Percentiles rank a stretch among this genome's conserved stretches.
Evolutionary conservation across 768 basidiomycete species (phyloP).

Genomic region (Amanita thiersii): DNA sequence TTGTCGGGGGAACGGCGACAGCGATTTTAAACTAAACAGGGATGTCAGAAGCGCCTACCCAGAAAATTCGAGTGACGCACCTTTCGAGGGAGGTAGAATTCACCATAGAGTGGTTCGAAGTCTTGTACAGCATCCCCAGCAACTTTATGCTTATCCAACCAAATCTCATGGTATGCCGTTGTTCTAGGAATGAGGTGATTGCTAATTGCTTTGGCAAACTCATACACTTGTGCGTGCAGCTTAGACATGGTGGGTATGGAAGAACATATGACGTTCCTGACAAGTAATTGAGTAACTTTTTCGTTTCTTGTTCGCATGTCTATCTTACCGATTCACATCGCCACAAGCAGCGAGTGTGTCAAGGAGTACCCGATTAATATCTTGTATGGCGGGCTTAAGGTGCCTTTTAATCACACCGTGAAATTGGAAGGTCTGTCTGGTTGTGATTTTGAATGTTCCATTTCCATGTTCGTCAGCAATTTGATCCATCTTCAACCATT

Average conservation of each 20-base stretch:
- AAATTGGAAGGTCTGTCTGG: conserved; percentile 98
- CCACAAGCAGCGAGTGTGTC: conserved; percentile 98
- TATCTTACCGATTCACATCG: conserved; percentile 82
- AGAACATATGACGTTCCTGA: conserved; percentile 84
- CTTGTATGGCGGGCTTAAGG: conserved; percentile 93
- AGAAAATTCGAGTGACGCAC: conserved; percentile 27
- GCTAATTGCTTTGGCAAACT: conserved; percentile 79
- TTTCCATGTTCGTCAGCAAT: conserved; percentile 95
- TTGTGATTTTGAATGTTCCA: conserved; percentile 95
- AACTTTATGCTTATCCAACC: conserved; percentile 96
- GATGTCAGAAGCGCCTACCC: conserved; percentile 6
- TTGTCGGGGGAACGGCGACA: conserved; percentile 91
- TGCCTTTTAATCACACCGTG: conserved; percentile 98
- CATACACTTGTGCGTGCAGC: conserved; percentile 74
- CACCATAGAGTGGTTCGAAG: conserved; percentile 95
- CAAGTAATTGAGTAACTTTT: neutral
- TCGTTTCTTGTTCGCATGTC: neutral
- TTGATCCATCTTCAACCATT: conserved; percentile 95
- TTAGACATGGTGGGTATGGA: conserved; percentile 87
- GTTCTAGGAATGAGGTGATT: conserved; percentile 84
- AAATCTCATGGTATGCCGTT: conserved; percentile 65
- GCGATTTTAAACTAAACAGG: conserved; percentile 85
- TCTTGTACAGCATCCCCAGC: conserved; percentile 92
- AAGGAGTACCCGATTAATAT: conserved; percentile 82
- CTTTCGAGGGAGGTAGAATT: conserved; percentile 94